phyloP scores from a whole-genome alignment of 139 green algal genomes.

The Zygnema cylindricum region DNA sequence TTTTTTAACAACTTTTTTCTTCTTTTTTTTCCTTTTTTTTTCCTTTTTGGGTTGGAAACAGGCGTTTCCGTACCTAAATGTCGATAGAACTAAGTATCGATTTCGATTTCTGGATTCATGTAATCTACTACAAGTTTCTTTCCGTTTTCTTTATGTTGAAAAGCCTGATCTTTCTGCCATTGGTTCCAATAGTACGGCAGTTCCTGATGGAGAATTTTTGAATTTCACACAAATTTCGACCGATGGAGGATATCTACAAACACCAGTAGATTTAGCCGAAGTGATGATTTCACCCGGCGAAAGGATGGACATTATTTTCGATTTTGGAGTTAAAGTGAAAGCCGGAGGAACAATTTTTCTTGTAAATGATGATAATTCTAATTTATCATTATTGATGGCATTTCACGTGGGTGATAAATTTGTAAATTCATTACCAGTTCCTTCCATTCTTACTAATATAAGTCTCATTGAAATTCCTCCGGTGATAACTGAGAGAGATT shows the following conservation, averaged over 20 bases:
- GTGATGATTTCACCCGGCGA: slow-evolving; percentile 30
- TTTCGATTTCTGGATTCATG: slow-evolving; percentile 11
- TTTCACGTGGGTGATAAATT: neutral
- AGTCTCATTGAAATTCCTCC: neutral
- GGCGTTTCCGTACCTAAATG: slow-evolving; percentile 31
- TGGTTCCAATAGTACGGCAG: neutral
- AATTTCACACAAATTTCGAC: slow-evolving; percentile 22
- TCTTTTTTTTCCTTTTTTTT: neutral
- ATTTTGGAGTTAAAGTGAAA: slow-evolving; percentile 3
- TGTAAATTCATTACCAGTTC: neutral
- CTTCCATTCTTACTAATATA: neutral
- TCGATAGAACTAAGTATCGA: slow-evolving; percentile 21
- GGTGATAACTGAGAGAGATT: neutral
- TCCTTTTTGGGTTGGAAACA: no score
- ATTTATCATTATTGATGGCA: neutral
- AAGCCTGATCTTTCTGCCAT: neutral
- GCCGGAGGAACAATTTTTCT: neutral
- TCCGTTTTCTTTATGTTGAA: slow-evolving; percentile 16
- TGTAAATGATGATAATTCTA: neutral
- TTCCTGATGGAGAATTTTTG: neutral
- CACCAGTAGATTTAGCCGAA: neutral
- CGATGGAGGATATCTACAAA: slow-evolving; percentile 33
- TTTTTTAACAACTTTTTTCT: slow-evolving; percentile 7
- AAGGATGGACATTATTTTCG: slow-evolving; percentile 19
- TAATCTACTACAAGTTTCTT: slow-evolving; percentile 1